Evolutionary conservation across 306 rosid genomes (phyloP).

Genomic region (Prunus mira): DNA sequence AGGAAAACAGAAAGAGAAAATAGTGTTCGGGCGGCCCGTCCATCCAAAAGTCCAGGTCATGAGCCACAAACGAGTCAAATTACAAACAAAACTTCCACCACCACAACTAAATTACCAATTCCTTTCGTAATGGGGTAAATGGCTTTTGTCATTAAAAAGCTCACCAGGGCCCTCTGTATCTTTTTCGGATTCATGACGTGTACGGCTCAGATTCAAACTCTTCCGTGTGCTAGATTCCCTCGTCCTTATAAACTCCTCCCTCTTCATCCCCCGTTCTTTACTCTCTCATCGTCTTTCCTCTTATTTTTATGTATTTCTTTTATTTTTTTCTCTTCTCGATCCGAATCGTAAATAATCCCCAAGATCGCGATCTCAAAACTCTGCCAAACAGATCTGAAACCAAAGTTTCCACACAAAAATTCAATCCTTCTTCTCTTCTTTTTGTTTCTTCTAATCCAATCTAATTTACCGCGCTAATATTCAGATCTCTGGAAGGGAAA

Average conservation of each 20-base stretch:
- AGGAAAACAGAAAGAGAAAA: too few relatives aligned
- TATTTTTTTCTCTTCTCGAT: not conserved
- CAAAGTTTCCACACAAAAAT: not conserved
- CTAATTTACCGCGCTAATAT: not conserved
- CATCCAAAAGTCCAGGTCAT: not conserved
- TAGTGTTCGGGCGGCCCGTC: not conserved
- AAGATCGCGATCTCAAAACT: slow-evolving; percentile 2
- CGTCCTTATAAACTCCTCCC: not conserved
- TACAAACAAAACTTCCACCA: not conserved
- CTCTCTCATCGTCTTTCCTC: not conserved
- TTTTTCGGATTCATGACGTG: slow-evolving; percentile 64
- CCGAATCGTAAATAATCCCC: not conserved
- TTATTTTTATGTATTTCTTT: not conserved
- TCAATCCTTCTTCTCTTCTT: not conserved
- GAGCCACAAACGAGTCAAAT: not conserved
- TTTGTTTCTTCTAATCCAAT: not conserved
- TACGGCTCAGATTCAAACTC: slow-evolving; percentile 56
- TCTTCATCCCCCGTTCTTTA: not conserved
- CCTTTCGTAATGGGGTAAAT: not conserved
- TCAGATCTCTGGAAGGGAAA: slow-evolving; percentile 21
- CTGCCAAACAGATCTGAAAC: slow-evolving; percentile 23
- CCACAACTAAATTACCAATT: not conserved
- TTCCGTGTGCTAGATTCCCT: slow-evolving; percentile 32
- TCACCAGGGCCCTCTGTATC: not conserved
- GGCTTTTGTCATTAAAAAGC: not conserved